These are phyloP conservation scores for Talaromyces wortmannii DNA, from an alignment of 495 filamentous ascomycete genomes.

Conservation along the genomic window DNA sequence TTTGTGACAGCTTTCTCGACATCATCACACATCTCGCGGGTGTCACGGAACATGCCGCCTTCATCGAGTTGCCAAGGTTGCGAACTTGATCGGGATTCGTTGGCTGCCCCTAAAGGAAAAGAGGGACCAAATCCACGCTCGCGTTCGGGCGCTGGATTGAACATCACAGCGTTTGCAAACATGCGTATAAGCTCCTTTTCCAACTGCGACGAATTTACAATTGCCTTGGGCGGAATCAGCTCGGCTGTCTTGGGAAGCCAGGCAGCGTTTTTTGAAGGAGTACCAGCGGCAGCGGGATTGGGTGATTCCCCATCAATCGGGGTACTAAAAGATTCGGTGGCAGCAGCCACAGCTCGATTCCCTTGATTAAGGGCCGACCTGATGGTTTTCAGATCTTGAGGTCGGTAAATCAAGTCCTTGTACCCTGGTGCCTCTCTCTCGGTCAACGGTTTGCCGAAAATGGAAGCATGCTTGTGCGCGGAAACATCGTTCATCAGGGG, in stretches of 20 bases:
- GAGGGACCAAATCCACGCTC: slow-evolving; percentile 59
- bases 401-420: slow-evolving; percentile 73
- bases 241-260: slow-evolving; percentile 63
- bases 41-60: slow-evolving; percentile 75
- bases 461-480: slow-evolving; percentile 79
- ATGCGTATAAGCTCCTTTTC: slow-evolving; percentile 96
- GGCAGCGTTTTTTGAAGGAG: slow-evolving; percentile 30
- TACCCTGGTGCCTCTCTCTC: slow-evolving; percentile 86
- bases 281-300: slow-evolving; percentile 19
- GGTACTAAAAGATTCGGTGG: slow-evolving; percentile 44
- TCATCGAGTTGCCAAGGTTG: slow-evolving; percentile 55
- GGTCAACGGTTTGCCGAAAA: slow-evolving; percentile 77
- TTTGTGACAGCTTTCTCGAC: slow-evolving; percentile 55
- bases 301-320: slow-evolving; percentile 40
- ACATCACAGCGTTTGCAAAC: slow-evolving; percentile 98
- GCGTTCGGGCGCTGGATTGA: slow-evolving; percentile 63
- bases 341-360: slow-evolving; percentile 62
- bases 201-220: slow-evolving; percentile 90
- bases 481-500: slow-evolving; percentile 81
- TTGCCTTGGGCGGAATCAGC: slow-evolving; percentile 76
- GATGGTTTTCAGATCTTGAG: slow-evolving; percentile 86
- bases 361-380: slow-evolving; percentile 71
- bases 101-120: slow-evolving; percentile 39
- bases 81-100: slow-evolving; percentile 34
- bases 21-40: slow-evolving; percentile 74